Conservation (phyloP, 805 yeast genomes). For the Monosporozyma aerobia region DNA sequence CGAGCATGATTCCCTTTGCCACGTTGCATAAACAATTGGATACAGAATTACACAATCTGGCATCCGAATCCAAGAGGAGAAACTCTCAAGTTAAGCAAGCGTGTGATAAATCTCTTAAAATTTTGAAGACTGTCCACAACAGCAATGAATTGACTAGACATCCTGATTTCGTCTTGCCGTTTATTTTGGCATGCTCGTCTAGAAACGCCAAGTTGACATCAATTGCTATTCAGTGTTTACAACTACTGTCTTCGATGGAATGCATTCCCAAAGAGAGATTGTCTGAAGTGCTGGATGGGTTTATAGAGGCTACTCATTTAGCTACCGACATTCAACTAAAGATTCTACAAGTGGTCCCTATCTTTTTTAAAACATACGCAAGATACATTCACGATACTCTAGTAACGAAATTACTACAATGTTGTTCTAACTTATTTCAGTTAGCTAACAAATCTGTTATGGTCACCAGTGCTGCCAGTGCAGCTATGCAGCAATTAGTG, state of each 20-base stretch:
- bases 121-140: conserved; percentile 32
- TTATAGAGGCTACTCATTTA: conserved; percentile 63
- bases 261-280: conserved; percentile 48
- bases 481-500: conserved; percentile 81
- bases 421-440: conserved; percentile 62
- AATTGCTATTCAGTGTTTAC: conserved; percentile 63
- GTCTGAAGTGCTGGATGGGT: conserved; percentile 51
- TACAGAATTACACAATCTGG: conserved; percentile 50
- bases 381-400: conserved; percentile 43
- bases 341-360: conserved; percentile 73
- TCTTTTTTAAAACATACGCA: conserved; percentile 57
- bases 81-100: conserved; percentile 59
- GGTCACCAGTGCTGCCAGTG: conserved; percentile 84
- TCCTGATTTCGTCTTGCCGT: conserved; percentile 56
- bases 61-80: conserved; percentile 64
- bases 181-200: conserved; percentile 61
- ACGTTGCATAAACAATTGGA: conserved; percentile 29
- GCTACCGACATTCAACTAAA: conserved; percentile 81
- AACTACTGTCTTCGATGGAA: conserved; percentile 44
- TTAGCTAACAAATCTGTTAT: conserved; percentile 59
- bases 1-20: conserved; percentile 1
- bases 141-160: conserved; percentile 33
- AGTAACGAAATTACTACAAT: conserved; percentile 48
- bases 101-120: conserved; percentile 42
- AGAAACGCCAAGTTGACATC: conserved; percentile 67